Percentiles rank a stretch among this genome's conserved stretches.
These are phyloP conservation scores for Apiospora sp. DNA, from an alignment of 2,329 filamentous ascomycete species.

Conservation along the genomic window DNA sequence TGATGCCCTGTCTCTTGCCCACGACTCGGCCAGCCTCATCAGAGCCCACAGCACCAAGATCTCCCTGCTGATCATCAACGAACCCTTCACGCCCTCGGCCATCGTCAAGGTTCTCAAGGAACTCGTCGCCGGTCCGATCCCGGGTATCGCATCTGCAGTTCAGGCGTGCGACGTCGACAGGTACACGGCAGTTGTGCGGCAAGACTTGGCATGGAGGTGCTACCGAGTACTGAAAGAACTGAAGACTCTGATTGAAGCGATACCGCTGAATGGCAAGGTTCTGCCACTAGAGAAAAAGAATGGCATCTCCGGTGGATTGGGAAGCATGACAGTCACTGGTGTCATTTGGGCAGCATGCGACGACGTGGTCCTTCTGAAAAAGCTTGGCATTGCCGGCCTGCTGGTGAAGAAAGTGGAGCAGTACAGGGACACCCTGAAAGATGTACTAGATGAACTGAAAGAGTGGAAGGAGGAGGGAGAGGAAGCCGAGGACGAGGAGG, in stretches of 20 bases:
- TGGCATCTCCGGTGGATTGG: constrained; percentile 52
- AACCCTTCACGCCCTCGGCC: constrained; percentile 84
- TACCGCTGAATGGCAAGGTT: constrained; percentile 66
- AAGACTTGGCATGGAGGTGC: constrained; percentile 68
- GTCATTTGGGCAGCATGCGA: constrained; percentile 88
- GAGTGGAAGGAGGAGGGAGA: constrained; percentile 76
- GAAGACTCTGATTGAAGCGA: constrained; percentile 63
- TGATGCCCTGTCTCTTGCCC: constrained; percentile 72
- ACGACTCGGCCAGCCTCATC: constrained; percentile 76
- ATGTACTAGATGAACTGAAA: constrained; percentile 85
- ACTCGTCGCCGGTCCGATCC: constrained; percentile 76
- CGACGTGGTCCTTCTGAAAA: constrained; percentile 68
- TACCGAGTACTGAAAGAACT: constrained; percentile 70
- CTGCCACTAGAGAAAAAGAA: constrained; percentile 56
- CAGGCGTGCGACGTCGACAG: constrained; percentile 67
- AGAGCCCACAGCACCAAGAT: constrained; percentile 87
- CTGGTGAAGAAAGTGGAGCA: constrained; percentile 76
- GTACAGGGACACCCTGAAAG: constrained; percentile 77
- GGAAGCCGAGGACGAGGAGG: constrained; percentile 51
- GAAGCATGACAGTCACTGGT: constrained; percentile 72
- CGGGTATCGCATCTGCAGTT: constrained; percentile 75
- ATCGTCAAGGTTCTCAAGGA: constrained; percentile 75
- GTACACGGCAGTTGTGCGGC: constrained; percentile 70
- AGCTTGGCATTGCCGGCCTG: constrained; percentile 73
- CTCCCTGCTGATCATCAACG: constrained; percentile 84